Evolutionary conservation across 2,329 filamentous ascomycete species (phyloP), one percentile per base, ranked within the genome.

Genomic region (Ascocoryne sarcoides): DNA sequence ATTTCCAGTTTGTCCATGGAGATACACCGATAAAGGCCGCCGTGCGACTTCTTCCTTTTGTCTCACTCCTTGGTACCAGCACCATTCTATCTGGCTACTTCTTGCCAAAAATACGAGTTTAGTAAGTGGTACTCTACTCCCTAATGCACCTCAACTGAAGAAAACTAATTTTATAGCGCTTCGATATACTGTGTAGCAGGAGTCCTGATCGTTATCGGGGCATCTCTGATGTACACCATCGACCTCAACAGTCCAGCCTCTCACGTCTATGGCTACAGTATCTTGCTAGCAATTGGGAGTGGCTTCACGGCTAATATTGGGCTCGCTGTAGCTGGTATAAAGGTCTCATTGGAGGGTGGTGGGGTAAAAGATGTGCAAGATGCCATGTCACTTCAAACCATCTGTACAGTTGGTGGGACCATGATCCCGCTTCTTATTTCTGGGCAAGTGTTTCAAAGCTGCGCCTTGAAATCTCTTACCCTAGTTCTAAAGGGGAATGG

Each of bases 1-100:
- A 65, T 48, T 70, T 69, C 36, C 65, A 67, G 30, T 69, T 70
- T 42, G 67, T 71, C 31, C 60, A 65, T 9, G 66, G 66, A 28
- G 59, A 71, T 15, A 62, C 63, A 3, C 66, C 65, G 3, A 63
- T 72, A 10, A 72, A 58, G 38, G 52, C 58, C 20, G 55, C 59
- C 14, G 52, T 63, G 37, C 49, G 60, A 12, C 53, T 60, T 8
- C 50, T 62, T 5, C 60, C 60, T 4, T 45, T 54, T 18, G 53
- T 62, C 32, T 35, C 55, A 19, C 48, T 62, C n/a, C 55, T 66
- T 20, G 62, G 61, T 18, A 53, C 67, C 32, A 51, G 55, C 14
- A 64, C 60, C 26, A 56, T 68, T 31, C 29, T 47, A 4, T 57
- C 61, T n/a, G 67, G 67, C 4, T 55, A 46, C 5, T 32, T 65